Base-by-base conservation (phyloP, 2,329 filamentous ascomycete genomes). In the Alternaria rosae region DNA sequence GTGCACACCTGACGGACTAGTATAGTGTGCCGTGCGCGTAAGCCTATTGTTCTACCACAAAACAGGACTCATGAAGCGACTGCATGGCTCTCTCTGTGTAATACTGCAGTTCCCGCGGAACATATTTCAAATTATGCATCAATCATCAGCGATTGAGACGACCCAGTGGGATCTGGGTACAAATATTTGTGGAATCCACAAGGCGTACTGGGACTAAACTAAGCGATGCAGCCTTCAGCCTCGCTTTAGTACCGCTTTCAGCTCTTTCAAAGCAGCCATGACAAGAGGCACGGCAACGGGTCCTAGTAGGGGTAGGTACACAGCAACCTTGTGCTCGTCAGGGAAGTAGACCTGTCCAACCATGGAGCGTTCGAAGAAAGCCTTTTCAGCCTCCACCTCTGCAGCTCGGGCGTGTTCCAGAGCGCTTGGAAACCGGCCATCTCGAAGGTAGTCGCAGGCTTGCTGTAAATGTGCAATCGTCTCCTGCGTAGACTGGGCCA, bases 341-440 rank as follows among this genome's bases (percentile, higher is more conserved):
- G 95, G 95, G 79, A 99, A 99, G 79, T 98, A 99, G 3, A 98
- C 90, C 81, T 98, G 95, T 0, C 94, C 95, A 12, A 99, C 95
- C 95, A 99, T 99, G 75, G 92, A 97, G 81, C 97, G 97, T 80
- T 99, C 95, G 70, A 99, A 99, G 80, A 99, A 99, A 0, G 94
- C 94, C 63, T 91, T 89, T 78, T 99, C 95, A 0, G 93, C 94
- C 76, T 96, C 93, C 3, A 88, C 87, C 79, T 97, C 94, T 6
- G 95, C 95, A 48, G 93, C 88, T 10, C 92, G 88, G 0, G 94
- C 94, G 76, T 94, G 89, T 65, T 90, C 87, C 41, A 99, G 82
- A 0, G 93, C 94, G 7, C 80, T 79, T 26, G 89, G 86, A 70
- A 89, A 90, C 4, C 82, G 81, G 3, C 88, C 88, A 25, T 85